Percentiles rank a stretch among this genome's conserved stretches.
Conservation (phyloP, 306 rosid genomes). For the Lathyrus tuberosus region DNA sequence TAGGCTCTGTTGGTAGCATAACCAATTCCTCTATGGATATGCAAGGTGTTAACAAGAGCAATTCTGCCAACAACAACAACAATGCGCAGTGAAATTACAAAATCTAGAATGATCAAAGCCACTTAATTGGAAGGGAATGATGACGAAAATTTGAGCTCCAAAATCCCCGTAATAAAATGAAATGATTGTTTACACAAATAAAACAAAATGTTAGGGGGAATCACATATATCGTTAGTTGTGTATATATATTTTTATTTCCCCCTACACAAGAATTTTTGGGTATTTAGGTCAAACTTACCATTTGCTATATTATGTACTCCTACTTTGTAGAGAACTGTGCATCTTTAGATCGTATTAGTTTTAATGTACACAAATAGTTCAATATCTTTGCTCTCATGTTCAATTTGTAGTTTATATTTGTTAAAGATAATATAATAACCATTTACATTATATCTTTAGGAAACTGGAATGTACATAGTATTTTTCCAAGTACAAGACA, state of each 20-base stretch:
- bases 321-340: not conserved
- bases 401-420: not conserved
- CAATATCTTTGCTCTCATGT: not conserved
- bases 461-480: too few relatives aligned
- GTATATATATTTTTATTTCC: conserved; percentile 25
- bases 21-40: conserved; percentile 88
- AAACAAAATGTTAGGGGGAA: conserved; percentile 27
- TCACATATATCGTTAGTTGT: conserved; percentile 28
- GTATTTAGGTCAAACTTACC: conserved; percentile 21
- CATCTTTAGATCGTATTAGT: not conserved
- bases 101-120: conserved; percentile 16
- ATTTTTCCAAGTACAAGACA: too few relatives aligned
- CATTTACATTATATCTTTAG: too few relatives aligned
- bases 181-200: conserved; percentile 18
- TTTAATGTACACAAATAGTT: not conserved
- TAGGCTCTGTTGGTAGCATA: conserved; percentile 73
- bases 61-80: conserved; percentile 55
- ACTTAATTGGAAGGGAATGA: conserved; percentile 3
- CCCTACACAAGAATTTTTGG: conserved; percentile 8
- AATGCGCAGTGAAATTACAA: conserved; percentile 50
- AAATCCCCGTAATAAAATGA: conserved; percentile 21
- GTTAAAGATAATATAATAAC: too few relatives aligned
- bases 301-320: not conserved
- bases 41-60: conserved; percentile 90
- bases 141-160: conserved; percentile 4